Evolutionary conservation across 106 monocot genomes (phyloP), one percentile per base, ranked within the genome.

Genomic region (Narthecium ossifragum): DNA sequence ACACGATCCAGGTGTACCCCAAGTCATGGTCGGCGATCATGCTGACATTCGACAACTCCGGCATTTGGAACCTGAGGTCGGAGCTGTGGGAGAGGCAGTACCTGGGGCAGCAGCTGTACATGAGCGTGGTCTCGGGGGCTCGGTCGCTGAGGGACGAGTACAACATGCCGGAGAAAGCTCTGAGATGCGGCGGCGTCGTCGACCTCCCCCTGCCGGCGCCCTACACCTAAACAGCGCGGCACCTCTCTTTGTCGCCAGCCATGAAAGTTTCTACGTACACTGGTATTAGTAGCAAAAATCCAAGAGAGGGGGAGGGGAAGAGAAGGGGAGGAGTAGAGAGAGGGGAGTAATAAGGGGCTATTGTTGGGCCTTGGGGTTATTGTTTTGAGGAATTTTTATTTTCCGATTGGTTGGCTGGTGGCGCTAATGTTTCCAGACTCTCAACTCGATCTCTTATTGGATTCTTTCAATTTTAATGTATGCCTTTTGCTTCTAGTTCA

Each of bases 41-140:
- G 75, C 56, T 76, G 28, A 76, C 80, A 2, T 76, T 80, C 54
- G 85, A 85, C 73, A 79, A 85, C 57, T 63, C 70, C 56, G 85
- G 85, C 1, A 70, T 85, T 72, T 85, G 85, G 85, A 85, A 76
- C 61, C 47, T 85, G 20, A 32, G 85, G 48, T 80, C 85, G 20
- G 65, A 73, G 76, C 22, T 65, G 1, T 54, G 60, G 76, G 85
- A 80, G 39, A 72, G 59, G 43, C 62, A 32, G 33, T 62, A 70
- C 53, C 53, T 81, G 1, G 81, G 60, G n/a, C 76, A 81, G 68
- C 76, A 81, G 63, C 50, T 81, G 41, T 81, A 76, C 76, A 34
- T 76, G 61, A 81, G 81, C 26, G 81, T 81, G 33, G 6, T 31
- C 9, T 63, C 72, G 15, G 32, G 46, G 14, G 64, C 63, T 25